Evolutionary conservation across 1,139 yeast species (phyloP).

Genomic region (Saccharomyces uvarum): DNA sequence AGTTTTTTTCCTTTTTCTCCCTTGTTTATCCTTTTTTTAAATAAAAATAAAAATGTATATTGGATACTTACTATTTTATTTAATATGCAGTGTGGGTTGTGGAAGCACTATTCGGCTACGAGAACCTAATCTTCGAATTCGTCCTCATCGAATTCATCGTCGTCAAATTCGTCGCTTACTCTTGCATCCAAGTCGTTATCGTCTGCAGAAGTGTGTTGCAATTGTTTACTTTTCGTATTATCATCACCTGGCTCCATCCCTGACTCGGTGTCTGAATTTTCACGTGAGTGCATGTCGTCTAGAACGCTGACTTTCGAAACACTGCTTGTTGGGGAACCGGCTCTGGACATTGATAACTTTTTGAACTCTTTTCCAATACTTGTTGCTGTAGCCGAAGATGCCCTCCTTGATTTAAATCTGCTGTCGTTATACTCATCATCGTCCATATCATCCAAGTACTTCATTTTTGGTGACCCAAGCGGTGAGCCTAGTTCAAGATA

Average conservation of each 20-base stretch:
- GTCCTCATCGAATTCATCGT: slow-evolving; percentile 23
- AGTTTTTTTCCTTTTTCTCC: not conserved
- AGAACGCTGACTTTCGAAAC: slow-evolving; percentile 22
- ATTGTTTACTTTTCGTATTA: slow-evolving; percentile 17
- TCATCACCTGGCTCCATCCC: slow-evolving; percentile 3
- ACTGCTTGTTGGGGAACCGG: slow-evolving; percentile 15
- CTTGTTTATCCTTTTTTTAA: not conserved
- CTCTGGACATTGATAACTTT: slow-evolving; percentile 11
- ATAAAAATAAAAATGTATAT: not conserved
- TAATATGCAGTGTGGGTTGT: not conserved
- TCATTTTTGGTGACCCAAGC: slow-evolving; percentile 24
- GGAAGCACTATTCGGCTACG: not conserved
- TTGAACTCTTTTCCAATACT: slow-evolving; percentile 10
- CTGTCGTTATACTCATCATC: not conserved
- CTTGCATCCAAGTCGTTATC: slow-evolving; percentile 11
- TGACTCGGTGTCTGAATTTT: not conserved
- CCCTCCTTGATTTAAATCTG: not conserved
- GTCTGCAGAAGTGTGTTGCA: slow-evolving; percentile 19
- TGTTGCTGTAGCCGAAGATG: slow-evolving; percentile 6
- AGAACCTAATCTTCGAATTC: slow-evolving; percentile 17
- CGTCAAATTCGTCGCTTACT: slow-evolving; percentile 21
- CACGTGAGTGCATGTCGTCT: slow-evolving; percentile 16
- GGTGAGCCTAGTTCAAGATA: slow-evolving; percentile 31
- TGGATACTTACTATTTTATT: not conserved
- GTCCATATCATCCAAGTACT: slow-evolving; percentile 1